Percentiles rank a stretch among this genome's conserved stretches.
Evolutionary conservation across 371 early-diverging fungal species (phyloP).

Genomic region (Mucor plumbeus): DNA sequence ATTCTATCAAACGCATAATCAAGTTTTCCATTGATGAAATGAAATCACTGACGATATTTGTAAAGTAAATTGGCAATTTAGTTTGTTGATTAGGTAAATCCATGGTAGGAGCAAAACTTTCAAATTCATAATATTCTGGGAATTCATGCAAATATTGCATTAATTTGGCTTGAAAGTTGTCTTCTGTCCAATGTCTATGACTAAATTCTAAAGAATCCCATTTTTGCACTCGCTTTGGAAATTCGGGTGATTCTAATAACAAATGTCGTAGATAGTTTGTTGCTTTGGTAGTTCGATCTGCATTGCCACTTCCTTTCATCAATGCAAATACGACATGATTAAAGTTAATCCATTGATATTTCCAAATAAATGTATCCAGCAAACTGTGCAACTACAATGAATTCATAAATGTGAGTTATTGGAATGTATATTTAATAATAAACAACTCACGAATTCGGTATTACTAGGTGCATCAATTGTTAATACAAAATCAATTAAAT

Average conservation of each 20-base stretch:
- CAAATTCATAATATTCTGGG: constrained; percentile 80
- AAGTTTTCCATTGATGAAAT: constrained; percentile 70
- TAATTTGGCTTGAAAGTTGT: constrained; percentile 69
- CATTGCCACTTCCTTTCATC: constrained; percentile 64
- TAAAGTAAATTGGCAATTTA: constrained; percentile 73
- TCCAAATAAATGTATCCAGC: constrained; percentile 77
- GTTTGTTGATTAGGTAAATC: constrained; percentile 57
- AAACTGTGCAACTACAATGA: constrained; percentile 42
- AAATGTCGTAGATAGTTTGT: constrained; percentile 62
- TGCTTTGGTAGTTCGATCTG: constrained; percentile 49
- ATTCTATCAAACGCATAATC: constrained; percentile 73
- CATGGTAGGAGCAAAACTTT: constrained; percentile 58
- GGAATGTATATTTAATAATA: not conserved
- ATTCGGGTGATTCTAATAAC: constrained; percentile 66
- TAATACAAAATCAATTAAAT: constrained; percentile 70
- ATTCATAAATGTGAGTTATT: not conserved
- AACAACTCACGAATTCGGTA: constrained; percentile 38
- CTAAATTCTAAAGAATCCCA: constrained; percentile 72
- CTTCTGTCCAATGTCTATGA: constrained; percentile 77
- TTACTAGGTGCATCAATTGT: constrained; percentile 46
- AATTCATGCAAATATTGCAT: constrained; percentile 65
- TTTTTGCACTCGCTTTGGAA: constrained; percentile 62
- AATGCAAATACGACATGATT: constrained; percentile 78
- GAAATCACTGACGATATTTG: constrained; percentile 71
- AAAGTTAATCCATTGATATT: constrained; percentile 69